A percentile compares a stretch with the other conserved stretches of the same genome.
Evolutionary conservation across 2,329 filamentous ascomycete genomes (phyloP).

Genomic region (Diaporthe helianthi): DNA sequence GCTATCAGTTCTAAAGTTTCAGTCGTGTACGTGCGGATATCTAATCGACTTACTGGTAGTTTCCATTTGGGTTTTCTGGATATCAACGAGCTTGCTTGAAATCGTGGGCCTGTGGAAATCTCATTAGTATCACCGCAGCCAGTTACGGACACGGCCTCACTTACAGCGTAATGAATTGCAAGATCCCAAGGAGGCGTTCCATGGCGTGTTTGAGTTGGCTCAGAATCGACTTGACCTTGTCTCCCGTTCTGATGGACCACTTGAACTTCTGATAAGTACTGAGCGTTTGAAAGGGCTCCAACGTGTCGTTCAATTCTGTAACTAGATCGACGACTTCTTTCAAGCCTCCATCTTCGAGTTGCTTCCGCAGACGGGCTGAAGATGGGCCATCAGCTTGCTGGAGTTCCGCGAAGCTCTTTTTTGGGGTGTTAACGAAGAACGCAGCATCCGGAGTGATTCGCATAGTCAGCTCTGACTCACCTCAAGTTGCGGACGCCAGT

Average conservation of each 20-base stretch:
- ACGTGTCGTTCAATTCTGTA: not conserved
- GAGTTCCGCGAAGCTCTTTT: not conserved
- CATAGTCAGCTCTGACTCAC: not conserved
- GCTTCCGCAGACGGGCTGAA: not conserved
- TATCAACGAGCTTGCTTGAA: too few relatives aligned
- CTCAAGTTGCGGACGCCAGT: conserved; percentile 7
- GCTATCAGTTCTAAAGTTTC: too few relatives aligned
- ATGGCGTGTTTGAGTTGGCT: too few relatives aligned
- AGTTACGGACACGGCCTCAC: too few relatives aligned
- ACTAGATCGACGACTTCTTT: not conserved
- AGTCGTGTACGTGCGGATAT: too few relatives aligned
- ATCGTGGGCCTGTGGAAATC: too few relatives aligned
- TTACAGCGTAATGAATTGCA: too few relatives aligned
- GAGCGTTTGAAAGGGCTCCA: not conserved
- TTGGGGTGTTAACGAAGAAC: not conserved
- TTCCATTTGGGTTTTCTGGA: too few relatives aligned
- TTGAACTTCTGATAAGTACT: not conserved
- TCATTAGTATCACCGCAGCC: too few relatives aligned
- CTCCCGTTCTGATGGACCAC: not conserved
- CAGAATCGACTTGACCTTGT: not conserved
- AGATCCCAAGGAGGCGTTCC: too few relatives aligned
- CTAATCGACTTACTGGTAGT: not conserved
- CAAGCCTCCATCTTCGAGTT: not conserved
- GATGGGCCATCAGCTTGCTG: not conserved
- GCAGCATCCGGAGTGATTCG: too few relatives aligned